phyloP scores from a whole-genome alignment of 2,329 filamentous ascomycete species.

The Coniochaeta sp. region DNA sequence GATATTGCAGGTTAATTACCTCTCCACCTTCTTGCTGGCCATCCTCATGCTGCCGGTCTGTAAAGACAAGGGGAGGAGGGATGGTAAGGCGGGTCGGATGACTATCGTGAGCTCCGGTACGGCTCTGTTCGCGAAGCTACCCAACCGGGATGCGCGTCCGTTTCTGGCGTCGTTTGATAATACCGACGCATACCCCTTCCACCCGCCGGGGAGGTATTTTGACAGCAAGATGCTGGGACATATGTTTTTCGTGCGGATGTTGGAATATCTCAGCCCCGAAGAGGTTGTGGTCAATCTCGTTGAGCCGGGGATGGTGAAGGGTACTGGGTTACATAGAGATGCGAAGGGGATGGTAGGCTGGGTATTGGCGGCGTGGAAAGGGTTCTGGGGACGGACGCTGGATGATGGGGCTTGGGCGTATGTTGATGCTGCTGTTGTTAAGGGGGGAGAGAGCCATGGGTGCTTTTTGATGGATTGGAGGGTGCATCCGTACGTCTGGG shows the following conservation, averaged over 20 bases:
- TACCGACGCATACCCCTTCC: slow-evolving; percentile 11
- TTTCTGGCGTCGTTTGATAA: slow-evolving; percentile 22
- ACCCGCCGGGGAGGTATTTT: slow-evolving; percentile 18
- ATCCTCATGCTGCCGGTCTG: slow-evolving; percentile 19
- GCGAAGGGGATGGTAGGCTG: slow-evolving; percentile 11
- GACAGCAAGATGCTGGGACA: slow-evolving; percentile 24
- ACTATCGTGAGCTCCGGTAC: slow-evolving; percentile 23
- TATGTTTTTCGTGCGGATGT: slow-evolving; percentile 29
- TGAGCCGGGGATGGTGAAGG: slow-evolving; percentile 21
- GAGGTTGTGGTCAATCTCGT: slow-evolving; percentile 29
- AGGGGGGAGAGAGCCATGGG: slow-evolving; percentile 44
- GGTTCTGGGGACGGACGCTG: slow-evolving; percentile 21
- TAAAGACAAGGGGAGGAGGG: slow-evolving; percentile 8
- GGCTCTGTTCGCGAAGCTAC: slow-evolving; percentile 17
- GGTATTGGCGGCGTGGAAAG: slow-evolving; percentile 14
- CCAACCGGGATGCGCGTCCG: slow-evolving; percentile 15
- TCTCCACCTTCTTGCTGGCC: slow-evolving; percentile 20
- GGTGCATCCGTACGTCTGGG: slow-evolving; percentile 32
- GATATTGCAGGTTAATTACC: slow-evolving; percentile 25
- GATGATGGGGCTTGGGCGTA: slow-evolving; percentile 37
- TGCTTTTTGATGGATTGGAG: slow-evolving; percentile 42
- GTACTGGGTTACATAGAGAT: slow-evolving; percentile 26
- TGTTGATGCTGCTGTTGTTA: slow-evolving; percentile 35
- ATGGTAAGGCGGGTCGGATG: slow-evolving; percentile 8
- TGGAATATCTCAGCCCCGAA: slow-evolving; percentile 23